Percentiles rank a stretch among this genome's conserved stretches.
These are phyloP conservation scores for Metschnikowia gruessii DNA, from an alignment of 805 yeast species.

Conservation along the genomic window DNA sequence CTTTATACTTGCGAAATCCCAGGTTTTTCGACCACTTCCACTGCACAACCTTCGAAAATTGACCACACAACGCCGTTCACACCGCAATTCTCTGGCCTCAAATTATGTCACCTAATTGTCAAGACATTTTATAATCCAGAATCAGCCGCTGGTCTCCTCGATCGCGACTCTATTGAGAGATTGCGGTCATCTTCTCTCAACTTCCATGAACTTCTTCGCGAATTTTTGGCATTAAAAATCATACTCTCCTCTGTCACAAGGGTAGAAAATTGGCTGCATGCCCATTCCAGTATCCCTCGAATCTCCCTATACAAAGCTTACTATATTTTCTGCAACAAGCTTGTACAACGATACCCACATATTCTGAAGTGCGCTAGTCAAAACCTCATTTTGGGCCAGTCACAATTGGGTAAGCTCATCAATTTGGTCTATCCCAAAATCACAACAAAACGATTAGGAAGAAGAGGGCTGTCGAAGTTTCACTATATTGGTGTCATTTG, in stretches of 20 bases:
- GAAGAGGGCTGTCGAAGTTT: slow-evolving; percentile 43
- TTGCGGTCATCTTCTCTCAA: slow-evolving; percentile 33
- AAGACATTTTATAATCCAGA: not conserved
- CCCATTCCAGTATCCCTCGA: slow-evolving; percentile 25
- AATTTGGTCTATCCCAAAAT: slow-evolving; percentile 40
- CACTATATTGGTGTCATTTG: slow-evolving; percentile 41
- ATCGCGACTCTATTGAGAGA: slow-evolving; percentile 2
- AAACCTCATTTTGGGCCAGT: slow-evolving; percentile 37
- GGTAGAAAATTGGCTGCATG: slow-evolving; percentile 6
- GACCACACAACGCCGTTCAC: not conserved
- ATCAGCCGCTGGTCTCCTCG: not conserved
- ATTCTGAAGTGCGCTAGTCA: slow-evolving; percentile 31
- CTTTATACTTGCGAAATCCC: not conserved
- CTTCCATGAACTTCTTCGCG: slow-evolving; percentile 41
- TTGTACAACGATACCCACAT: slow-evolving; percentile 36
- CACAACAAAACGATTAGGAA: slow-evolving; percentile 38
- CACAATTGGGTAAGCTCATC: slow-evolving; percentile 41
- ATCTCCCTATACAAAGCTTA: slow-evolving; percentile 41
- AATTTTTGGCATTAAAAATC: slow-evolving; percentile 41
- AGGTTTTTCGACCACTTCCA: not conserved
- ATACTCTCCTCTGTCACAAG: slow-evolving; percentile 18
- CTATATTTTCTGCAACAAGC: slow-evolving; percentile 39
- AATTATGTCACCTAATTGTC: not conserved
- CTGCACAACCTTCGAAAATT: not conserved
- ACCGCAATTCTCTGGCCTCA: not conserved